Base-by-base conservation (phyloP, 495 filamentous ascomycete genomes). In the Podospora tetraspora region DNA sequence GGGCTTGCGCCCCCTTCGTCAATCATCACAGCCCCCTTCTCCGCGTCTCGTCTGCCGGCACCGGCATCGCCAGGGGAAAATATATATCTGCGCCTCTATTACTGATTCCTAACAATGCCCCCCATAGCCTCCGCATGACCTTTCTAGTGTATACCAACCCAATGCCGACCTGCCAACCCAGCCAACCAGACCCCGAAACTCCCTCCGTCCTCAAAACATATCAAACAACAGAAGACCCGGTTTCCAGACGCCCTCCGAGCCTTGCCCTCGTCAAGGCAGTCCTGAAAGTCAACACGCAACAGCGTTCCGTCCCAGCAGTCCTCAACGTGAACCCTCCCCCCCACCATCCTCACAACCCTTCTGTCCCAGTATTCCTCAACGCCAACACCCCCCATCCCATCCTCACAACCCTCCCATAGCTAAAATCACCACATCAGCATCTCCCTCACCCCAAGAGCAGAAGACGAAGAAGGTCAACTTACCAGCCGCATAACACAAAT, bases 401-500 rank as follows among this genome's bases (percentile, higher is more conserved):
- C 27, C 19, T 62, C 27, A 62, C 24, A 63, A 19, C 8, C 63
- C 63, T 59, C 63, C 63, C 43, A 59, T 24, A 11, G 52, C 63
- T 65, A 29, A 16, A 34, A 19, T 13, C 13, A 19, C 0, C 30
- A 25, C 27, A 6, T 62, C 23, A 62, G 61, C 25, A 23, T 61
- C 59, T 2, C 25, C 13, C 23, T 19, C 37, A 22, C 43, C 7
- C 19, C 16, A 16, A 5, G 1, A 5, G 9, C 30, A 19, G 52
- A 19, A 3, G 25, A 13, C 25, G 3, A 11, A 7, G 5, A 30
- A 10, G 5, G 6, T 25, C 25, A 43, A 80, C 82, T 76, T 63
- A 83, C 81, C 82, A 63, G 92, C 94, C 68, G 89, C 83, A 79
- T 87, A 92, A 19, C 91, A 90, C 75, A 97, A 75, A 84, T 94